phyloP scores from a whole-genome alignment of 129 eudicot genomes.

The Helianthus annuus region HanXRQr2.0-SUNRISE NC_035437.2:95850022-95850521 shows the following conservation, averaged over 20 bases:
- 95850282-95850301: slow-evolving; percentile 50
- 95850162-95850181: slow-evolving; percentile 65
- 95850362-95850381: background rate
- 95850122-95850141: slow-evolving; percentile 73
- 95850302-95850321: slow-evolving; percentile 28
- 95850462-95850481: slow-evolving; percentile 73
- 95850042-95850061: slow-evolving; percentile 5
- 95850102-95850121: background rate
- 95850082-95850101: slow-evolving; percentile 1
- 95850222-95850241: slow-evolving; percentile 70
- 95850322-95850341: slow-evolving; percentile 3
- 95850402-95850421: slow-evolving; percentile 63
- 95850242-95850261: slow-evolving; percentile 61
- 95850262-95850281: slow-evolving; percentile 69
- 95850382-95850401: background rate
- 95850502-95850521: slow-evolving; percentile 45
- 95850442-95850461: slow-evolving; percentile 74
- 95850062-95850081: background rate
- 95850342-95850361: slow-evolving; percentile 13
- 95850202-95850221: slow-evolving; percentile 73
- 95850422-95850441: slow-evolving; percentile 77
- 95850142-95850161: slow-evolving; percentile 68
- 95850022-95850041: slow-evolving; percentile 39
- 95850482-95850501: slow-evolving; percentile 75
- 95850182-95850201: slow-evolving; percentile 77